phyloP scores from a whole-genome alignment of 768 basidiomycete species.

The Tricholoma terreum region DNA sequence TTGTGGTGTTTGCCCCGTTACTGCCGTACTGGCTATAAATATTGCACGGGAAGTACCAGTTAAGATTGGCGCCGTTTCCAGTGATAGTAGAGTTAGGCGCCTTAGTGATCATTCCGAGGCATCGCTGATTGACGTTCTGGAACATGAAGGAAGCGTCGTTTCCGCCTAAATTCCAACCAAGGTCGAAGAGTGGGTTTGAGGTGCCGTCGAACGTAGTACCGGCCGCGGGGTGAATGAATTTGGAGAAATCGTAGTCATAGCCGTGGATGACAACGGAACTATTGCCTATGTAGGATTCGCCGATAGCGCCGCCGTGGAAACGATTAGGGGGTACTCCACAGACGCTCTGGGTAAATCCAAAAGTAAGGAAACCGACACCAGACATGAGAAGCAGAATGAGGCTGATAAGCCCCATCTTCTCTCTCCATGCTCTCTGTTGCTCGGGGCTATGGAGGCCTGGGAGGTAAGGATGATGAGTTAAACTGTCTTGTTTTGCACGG shows the following conservation, averaged over 20 bases:
- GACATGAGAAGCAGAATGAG: slow-evolving; percentile 87
- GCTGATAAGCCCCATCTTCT: slow-evolving; percentile 91
- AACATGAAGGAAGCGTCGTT: slow-evolving; percentile 95
- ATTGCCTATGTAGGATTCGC: slow-evolving; percentile 64
- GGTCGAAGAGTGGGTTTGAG: slow-evolving; percentile 80
- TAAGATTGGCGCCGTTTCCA: slow-evolving; percentile 54
- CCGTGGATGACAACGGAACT: slow-evolving; percentile 93
- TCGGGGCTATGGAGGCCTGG: slow-evolving; percentile 87
- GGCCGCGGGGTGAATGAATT: slow-evolving; percentile 79
- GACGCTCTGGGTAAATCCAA: slow-evolving; percentile 93
- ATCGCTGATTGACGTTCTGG: slow-evolving; percentile 86
- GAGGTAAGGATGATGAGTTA: neutral
- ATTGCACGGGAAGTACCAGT: slow-evolving; percentile 99
- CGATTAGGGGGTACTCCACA: slow-evolving; percentile 86
- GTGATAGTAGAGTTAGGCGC: slow-evolving; percentile 70
- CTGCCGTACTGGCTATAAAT: slow-evolving; percentile 72
- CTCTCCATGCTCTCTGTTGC: slow-evolving; percentile 94
- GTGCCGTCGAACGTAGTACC: slow-evolving; percentile 68
- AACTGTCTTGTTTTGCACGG: neutral
- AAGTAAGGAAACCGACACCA: slow-evolving; percentile 94
- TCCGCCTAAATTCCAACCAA: slow-evolving; percentile 73
- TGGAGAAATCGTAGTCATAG: slow-evolving; percentile 86
- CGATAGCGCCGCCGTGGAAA: slow-evolving; percentile 76
- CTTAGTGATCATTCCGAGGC: slow-evolving; percentile 71
- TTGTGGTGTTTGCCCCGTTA: slow-evolving; percentile 60